A percentile compares a stretch with the other conserved stretches of the same genome.
phyloP scores from a whole-genome alignment of 176 grass and related monocot species.

The Cenchrus fungigraminus region DNA sequence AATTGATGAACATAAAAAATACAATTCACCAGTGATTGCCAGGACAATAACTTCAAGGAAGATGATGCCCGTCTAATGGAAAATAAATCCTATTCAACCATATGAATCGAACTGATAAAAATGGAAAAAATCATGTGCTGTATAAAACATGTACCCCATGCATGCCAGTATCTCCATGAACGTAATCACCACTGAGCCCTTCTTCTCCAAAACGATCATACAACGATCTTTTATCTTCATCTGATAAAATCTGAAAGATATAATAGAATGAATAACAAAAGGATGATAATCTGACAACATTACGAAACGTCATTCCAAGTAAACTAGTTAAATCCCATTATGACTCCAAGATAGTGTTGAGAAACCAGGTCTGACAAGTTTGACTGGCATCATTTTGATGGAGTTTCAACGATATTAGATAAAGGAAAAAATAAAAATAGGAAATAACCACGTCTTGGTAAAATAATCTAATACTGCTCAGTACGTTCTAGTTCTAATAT shows the following conservation, averaged over 20 bases:
- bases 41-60: not conserved
- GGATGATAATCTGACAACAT: slow-evolving; percentile 20
- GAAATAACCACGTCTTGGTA: not conserved
- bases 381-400: not conserved
- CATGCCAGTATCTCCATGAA: slow-evolving; percentile 48
- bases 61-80: not conserved
- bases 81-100: not conserved
- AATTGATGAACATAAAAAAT: not conserved
- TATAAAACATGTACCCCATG: slow-evolving; percentile 59
- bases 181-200: slow-evolving; percentile 51
- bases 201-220: slow-evolving; percentile 84
- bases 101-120: not conserved
- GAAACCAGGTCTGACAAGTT: slow-evolving; percentile 4
- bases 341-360: not conserved
- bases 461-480: not conserved
- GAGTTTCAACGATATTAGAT: slow-evolving; percentile 1
- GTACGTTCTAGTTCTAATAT: not conserved
- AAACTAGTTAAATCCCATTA: slow-evolving; percentile 16
- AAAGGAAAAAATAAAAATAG: not conserved
- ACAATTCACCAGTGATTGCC: not conserved
- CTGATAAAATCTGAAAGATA: slow-evolving; percentile 73
- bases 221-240: slow-evolving; percentile 83
- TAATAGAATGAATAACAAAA: slow-evolving; percentile 28
- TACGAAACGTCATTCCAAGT: not conserved
- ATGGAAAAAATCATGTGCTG: slow-evolving; percentile 1